phyloP scores from a whole-genome alignment of 257 asterid genomes.

The Nicotiana tomentosiformis region DNA sequence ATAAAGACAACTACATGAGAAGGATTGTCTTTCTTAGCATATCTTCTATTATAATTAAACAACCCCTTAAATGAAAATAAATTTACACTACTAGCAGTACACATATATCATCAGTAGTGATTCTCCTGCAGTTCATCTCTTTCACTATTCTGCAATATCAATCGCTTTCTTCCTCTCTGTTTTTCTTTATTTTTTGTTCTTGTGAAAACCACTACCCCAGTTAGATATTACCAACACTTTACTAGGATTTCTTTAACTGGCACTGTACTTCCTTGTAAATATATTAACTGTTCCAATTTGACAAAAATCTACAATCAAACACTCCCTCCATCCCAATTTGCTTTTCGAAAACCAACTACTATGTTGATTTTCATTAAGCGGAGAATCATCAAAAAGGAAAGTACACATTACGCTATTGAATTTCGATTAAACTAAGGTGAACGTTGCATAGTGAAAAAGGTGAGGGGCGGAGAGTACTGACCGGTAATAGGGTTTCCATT shows the following conservation, averaged over 20 bases:
- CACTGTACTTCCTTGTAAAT: not conserved
- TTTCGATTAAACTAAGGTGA: not conserved
- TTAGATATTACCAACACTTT: not conserved
- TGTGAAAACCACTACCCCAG: not conserved
- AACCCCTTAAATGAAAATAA: too few species aligned
- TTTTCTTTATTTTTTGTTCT: not conserved
- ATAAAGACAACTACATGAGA: too few species aligned
- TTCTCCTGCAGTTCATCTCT: too few species aligned
- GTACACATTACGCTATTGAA: not conserved
- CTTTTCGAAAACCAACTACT: not conserved
- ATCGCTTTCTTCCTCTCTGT: not conserved
- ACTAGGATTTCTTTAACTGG: not conserved
- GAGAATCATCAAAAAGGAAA: not conserved
- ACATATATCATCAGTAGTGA: too few species aligned
- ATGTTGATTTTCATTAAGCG: not conserved
- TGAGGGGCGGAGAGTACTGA: not conserved
- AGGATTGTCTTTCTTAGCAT: too few species aligned
- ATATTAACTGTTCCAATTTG: not conserved
- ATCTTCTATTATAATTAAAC: too few species aligned
- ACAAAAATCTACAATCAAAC: not conserved
- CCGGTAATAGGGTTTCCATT: constrained; percentile 9
- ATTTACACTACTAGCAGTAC: too few species aligned
- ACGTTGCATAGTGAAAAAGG: not conserved
- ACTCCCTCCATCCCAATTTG: not conserved
- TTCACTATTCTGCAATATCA: too few species aligned